phyloP scores from a whole-genome alignment of 148 eudicot species.

The Chenopodium formosanum region DNA sequence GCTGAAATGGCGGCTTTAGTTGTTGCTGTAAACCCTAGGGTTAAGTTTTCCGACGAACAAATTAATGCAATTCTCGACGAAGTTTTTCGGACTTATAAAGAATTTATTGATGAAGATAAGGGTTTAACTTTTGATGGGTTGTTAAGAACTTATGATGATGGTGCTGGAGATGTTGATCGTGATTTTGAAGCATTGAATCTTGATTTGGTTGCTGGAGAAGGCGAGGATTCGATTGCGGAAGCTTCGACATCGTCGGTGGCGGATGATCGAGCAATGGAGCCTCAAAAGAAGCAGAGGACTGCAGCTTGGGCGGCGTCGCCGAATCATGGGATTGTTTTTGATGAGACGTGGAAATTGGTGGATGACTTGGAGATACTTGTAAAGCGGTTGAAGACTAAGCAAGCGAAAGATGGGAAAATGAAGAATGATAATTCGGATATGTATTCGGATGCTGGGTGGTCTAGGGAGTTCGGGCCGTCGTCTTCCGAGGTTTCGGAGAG shows the following conservation, averaged over 20 bases:
- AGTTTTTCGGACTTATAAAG: constrained; percentile 80
- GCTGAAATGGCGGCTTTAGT: constrained; percentile 91
- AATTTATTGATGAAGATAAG: constrained; percentile 67
- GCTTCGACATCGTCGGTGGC: constrained; percentile 44
- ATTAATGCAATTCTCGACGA: constrained; percentile 90
- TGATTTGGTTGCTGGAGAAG: constrained; percentile 33
- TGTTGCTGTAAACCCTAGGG: constrained; percentile 96
- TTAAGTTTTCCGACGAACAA: constrained; percentile 86
- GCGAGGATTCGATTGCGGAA: constrained; percentile 12
- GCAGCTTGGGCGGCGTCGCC: constrained; percentile 93
- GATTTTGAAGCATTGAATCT: constrained; percentile 85
- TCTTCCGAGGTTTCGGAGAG: constrained; percentile 54
- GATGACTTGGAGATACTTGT: constrained; percentile 85
- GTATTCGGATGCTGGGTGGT: constrained; percentile 89
- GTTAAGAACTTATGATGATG: constrained; percentile 89
- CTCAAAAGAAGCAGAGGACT: constrained; percentile 67
- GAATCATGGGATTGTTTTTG: constrained; percentile 81
- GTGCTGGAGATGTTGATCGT: constrained; percentile 97
- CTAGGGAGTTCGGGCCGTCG: constrained; percentile 75
- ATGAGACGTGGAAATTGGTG: constrained; percentile 89
- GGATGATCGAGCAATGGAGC: constrained; percentile 51
- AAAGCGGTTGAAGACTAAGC: constrained; percentile 69
- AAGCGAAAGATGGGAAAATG: constrained; percentile 57
- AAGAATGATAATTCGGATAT: constrained; percentile 65
- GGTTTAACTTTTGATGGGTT: constrained; percentile 85